Evolutionary conservation across 306 rosid genomes (phyloP).

Genomic region (Inga laurina): DNA sequence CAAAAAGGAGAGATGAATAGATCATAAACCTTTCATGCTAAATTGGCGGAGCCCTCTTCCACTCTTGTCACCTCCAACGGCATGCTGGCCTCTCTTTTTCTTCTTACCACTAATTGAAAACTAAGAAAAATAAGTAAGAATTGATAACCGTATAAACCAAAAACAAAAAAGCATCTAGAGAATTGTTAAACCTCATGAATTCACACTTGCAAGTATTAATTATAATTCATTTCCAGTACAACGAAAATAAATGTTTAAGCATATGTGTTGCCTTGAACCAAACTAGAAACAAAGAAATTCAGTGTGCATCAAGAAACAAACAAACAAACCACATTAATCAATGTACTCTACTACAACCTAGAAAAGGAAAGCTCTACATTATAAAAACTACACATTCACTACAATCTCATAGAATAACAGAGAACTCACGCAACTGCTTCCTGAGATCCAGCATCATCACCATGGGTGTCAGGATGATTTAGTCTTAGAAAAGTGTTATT

Average conservation of each 20-base stretch:
- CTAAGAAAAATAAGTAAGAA: slow-evolving; percentile 20
- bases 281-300: not conserved
- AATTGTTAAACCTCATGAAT: slow-evolving; percentile 18
- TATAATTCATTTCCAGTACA: slow-evolving; percentile 23
- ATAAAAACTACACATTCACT: not conserved
- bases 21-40: slow-evolving; percentile 87
- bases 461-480: slow-evolving; percentile 70
- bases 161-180: not conserved
- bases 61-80: slow-evolving; percentile 89
- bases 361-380: slow-evolving; percentile 12
- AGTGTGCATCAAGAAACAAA: not conserved
- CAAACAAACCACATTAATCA: not conserved
- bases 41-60: slow-evolving; percentile 99
- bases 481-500: slow-evolving; percentile 61
- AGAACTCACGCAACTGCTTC: slow-evolving; percentile 71
- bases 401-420: slow-evolving; percentile 13
- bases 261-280: not conserved
- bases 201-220: not conserved
- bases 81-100: slow-evolving; percentile 96
- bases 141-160: not conserved
- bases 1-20: slow-evolving; percentile 4
- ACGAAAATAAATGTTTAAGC: not conserved
- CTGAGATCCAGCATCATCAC: slow-evolving; percentile 88
- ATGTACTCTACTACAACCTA: slow-evolving; percentile 10
- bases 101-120: slow-evolving; percentile 62